Base-by-base conservation (phyloP, 495 filamentous ascomycete genomes). In the Penicillium goetzii region DNA sequence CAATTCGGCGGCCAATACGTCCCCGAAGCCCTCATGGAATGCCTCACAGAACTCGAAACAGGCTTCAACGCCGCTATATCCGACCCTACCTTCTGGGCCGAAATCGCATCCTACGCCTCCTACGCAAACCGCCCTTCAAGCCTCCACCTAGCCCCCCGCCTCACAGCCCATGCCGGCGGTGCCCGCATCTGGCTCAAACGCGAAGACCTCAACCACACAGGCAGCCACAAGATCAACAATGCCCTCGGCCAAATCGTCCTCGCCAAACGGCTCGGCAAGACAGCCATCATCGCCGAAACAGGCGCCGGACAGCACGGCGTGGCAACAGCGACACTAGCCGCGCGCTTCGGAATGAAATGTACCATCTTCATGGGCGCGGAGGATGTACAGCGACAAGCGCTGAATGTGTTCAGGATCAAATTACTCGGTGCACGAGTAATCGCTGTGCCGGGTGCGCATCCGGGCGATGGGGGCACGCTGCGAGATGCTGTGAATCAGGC, bases 131-230 rank as follows among this genome's bases (percentile, higher is more conserved):
- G 61, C 4, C 61, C 65, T 1, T 61, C 61, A 19, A 26, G 21
- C 0, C 61, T 68, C 1, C 61, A 97, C 74, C 76, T 89, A 12
- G 94, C 94, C 1, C 86, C 91, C 60, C 85, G 92, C n/a, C 81
- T 99, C 30, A 97, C 94, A 1, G 89, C 92, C 59, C 78, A 93
- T 67, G 92, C 88, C 21, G 92, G 91, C 23, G 94, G 93, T 25
- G 95, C 94, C 21, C 93, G 89, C 62, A 93, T 98, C 80, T 98
- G 92, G 91, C 76, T 97, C 53, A 97, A 97, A 78, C 84, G 94
- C 58, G 93, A 98, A 76, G 94, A 97, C 76, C 80, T 97, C 28
- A 97, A 97, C 73, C 89, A 92, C 70, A 87, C 85, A 2, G 86
- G 86, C 19, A 90, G 87, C 28, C 93, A 97, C 82, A 97, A 97